Base-by-base conservation (phyloP, 2,329 filamentous ascomycete species). In the Alternaria angustiovoidea region DNA sequence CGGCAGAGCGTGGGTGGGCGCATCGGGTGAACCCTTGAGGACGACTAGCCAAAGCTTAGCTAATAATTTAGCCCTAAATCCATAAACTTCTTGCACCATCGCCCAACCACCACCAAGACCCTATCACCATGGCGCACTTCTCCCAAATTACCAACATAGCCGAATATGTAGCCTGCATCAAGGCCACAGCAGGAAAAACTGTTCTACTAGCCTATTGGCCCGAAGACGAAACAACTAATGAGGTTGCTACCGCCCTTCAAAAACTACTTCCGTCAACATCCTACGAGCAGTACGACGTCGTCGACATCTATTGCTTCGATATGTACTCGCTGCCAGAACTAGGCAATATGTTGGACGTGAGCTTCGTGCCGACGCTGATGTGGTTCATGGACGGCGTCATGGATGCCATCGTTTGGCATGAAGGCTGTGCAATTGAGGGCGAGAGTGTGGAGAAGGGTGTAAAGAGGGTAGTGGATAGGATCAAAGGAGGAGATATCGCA, bases 391-490 rank as follows among this genome's bases (percentile, higher is more conserved):
- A 72, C 47, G 63, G 65, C 3, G 56, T 65, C 16, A 60, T 63
- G 47, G 69, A 72, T 59, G 53, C 69, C 11, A 49, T 71, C 41
- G 67, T 70, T 6, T 72, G 69, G 69, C 69, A 72, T 48, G 62
- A 68, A 24, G 69, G 69, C 2, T 67, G 68, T 12, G 57, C 61
- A 26, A 69, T 72, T 6, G 59, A 66, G 48, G 66, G 65, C 1
- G 70, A 72, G 61, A 71, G 65, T 39, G 68, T 69, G 16, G 64
- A 66, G 36, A 63, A 49, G 32, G 70, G 65, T 2, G 65, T 75
- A n/a, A 57, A 62, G 55, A 61, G 69, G 36, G 68, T 71, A 12
- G 58, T 75, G 20, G 59, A 70, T 26, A 62, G 70, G 44, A 66
- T 75, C 36, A 68, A 70, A 46, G 70, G 68, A 16, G 68, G 67